Evolutionary conservation across 805 yeast species (phyloP), one percentile per base, ranked within the genome.

Genomic region (Hanseniaspora jakobsenii): DNA sequence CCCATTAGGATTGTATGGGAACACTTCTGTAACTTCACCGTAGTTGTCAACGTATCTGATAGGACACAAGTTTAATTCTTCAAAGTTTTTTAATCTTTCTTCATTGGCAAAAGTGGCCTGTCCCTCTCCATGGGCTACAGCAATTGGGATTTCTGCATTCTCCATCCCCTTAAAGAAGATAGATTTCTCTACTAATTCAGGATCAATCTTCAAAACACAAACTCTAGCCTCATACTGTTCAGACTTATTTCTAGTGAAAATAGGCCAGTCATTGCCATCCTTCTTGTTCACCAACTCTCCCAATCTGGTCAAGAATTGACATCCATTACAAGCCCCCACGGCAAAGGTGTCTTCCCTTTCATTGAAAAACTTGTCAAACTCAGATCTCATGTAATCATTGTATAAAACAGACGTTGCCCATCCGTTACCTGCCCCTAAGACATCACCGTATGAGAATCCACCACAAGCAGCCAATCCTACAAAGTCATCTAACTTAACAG

Each of bases 101-200:
- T 63, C 67, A 24, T 62, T 49, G 35, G 65, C 65, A 61, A 89
- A 91, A 34, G 70, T 64, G 12, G 96, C 97, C 55, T 84, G 75
- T 56, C 98, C 98, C 67, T 91, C 98, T 54, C 98, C 98, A 60
- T 91, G 98, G 3, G 98, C 98, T 53, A 91, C 97, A 17, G 93
- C 95, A 64, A 91, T 85, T 44, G 98, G 98, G 56, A 91, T 64
- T 55, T 77, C 76, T 6, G 96, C 84, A n/a, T 95, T 94, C 56
- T 77, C 72, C 97, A 91, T 86, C 44, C 81, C 84, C 47, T 80
- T 73, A 54, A 87, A 74, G 72, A 91, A 89, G 45, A 91, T 76
- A 47, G 72, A 72, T 44, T 67, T 66, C 62, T 89, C 94, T 44
- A 87, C 84, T 79, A 87, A 81, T 10, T 42, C 22, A 0, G 37